Percentiles rank a stretch among this genome's conserved stretches.
phyloP scores from a whole-genome alignment of 495 filamentous ascomycete species.

The Annulohypoxylon moriforme region DNA sequence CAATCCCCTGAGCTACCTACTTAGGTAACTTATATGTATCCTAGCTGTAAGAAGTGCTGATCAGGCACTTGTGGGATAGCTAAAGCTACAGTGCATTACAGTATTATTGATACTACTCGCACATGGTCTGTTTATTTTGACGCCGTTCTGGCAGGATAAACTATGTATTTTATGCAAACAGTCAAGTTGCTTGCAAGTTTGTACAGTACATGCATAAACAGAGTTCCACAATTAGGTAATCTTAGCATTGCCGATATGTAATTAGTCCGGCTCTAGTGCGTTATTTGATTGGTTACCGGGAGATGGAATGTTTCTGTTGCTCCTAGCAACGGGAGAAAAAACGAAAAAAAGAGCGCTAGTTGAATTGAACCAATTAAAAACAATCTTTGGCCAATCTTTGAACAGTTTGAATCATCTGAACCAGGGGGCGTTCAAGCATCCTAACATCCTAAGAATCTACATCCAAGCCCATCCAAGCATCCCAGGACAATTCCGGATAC shows the following conservation, averaged over 20 bases:
- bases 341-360: conserved; percentile 33
- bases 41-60: too few species aligned
- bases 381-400: not conserved
- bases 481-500: conserved; percentile 7
- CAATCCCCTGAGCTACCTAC: too few species aligned
- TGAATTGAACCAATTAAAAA: conserved; percentile 19
- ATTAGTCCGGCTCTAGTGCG: not conserved
- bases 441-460: not conserved
- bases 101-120: too few species aligned
- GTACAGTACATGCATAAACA: conserved; percentile 1
- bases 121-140: too few species aligned
- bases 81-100: too few species aligned
- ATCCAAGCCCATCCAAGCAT: not conserved
- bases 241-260: conserved; percentile 4
- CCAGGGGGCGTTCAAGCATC: conserved; percentile 8
- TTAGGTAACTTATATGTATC: too few species aligned
- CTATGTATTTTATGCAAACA: not conserved
- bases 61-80: too few species aligned
- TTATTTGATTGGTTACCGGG: conserved; percentile 30
- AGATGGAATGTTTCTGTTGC: conserved; percentile 32
- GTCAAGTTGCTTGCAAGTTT: not conserved
- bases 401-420: not conserved
- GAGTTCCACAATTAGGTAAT: not conserved
- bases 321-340: conserved; percentile 41
- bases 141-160: not conserved